These are phyloP conservation scores for Pleurotus platypus DNA, from an alignment of 768 basidiomycete genomes.

Conservation along the genomic window DNA sequence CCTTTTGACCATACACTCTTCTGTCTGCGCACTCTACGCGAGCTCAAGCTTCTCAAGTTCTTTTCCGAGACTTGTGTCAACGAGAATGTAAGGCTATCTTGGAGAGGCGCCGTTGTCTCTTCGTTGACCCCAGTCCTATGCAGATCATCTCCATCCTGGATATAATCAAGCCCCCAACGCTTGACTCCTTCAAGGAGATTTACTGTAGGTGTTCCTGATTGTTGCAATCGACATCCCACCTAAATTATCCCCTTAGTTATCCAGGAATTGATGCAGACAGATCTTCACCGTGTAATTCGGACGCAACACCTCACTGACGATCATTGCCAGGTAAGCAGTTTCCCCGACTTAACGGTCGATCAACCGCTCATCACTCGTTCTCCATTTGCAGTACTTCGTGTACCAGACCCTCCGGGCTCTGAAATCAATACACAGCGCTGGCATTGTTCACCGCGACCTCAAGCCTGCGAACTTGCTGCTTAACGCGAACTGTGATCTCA, in stretches of 20 bases:
- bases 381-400: slow-evolving; percentile 56
- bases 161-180: slow-evolving; percentile 75
- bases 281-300: slow-evolving; percentile 87
- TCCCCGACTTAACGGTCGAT: slow-evolving; percentile 37
- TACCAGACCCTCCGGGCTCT: slow-evolving; percentile 85
- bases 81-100: slow-evolving; percentile 56
- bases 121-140: background rate
- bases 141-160: slow-evolving; percentile 93
- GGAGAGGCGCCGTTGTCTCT: too few species aligned
- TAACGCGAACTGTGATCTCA: slow-evolving; percentile 87
- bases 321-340: slow-evolving; percentile 63
- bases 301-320: slow-evolving; percentile 90
- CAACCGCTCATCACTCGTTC: slow-evolving; percentile 27
- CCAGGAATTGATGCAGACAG: slow-evolving; percentile 89
- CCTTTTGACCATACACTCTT: slow-evolving; percentile 95
- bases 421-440: slow-evolving; percentile 86
- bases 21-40: slow-evolving; percentile 83
- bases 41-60: slow-evolving; percentile 87
- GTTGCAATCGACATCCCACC: background rate
- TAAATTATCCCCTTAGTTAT: slow-evolving; percentile 44
- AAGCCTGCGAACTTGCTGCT: slow-evolving; percentile 88
- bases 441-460: slow-evolving; percentile 73
- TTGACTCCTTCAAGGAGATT: slow-evolving; percentile 82
- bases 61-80: slow-evolving; percentile 78
- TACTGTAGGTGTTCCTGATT: slow-evolving; percentile 49